These are phyloP conservation scores for Nigrospora osmanthi DNA, from an alignment of 2,329 filamentous ascomycete genomes.

Conservation along the genomic window DNA sequence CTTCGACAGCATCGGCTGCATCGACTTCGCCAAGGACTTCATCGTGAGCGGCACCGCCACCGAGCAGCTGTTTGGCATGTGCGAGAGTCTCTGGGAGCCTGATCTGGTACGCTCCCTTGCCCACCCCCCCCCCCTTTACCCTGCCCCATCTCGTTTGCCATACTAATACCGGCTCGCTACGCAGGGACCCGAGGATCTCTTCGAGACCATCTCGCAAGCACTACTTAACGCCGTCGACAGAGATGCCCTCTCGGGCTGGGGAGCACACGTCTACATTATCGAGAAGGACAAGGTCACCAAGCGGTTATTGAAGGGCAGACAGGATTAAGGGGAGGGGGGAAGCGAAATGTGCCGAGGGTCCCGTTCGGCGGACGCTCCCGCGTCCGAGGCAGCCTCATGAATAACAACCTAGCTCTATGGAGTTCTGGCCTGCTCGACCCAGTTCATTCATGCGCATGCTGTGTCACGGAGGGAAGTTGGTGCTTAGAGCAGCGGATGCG, in stretches of 20 bases:
- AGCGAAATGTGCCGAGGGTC: neutral
- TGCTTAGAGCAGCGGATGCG: no score
- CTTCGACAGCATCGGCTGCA: conserved; percentile 98
- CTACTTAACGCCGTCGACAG: conserved; percentile 93
- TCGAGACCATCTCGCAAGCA: conserved; percentile 96
- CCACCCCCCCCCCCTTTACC: no score
- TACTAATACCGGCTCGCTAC: neutral
- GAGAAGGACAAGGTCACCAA: conserved; percentile 99
- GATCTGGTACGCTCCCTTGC: conserved; percentile 64
- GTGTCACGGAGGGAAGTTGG: no score
- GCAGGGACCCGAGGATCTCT: conserved; percentile 84
- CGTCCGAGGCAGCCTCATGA: no score
- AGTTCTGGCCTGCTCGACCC: no score
- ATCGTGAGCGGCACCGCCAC: conserved; percentile 95
- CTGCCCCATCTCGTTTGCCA: neutral
- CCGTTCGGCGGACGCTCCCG: no score
- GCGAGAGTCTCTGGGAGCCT: conserved; percentile 95
- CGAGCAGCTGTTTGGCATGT: conserved; percentile 98
- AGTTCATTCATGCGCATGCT: no score
- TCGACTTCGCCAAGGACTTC: conserved; percentile 99
- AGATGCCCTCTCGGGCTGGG: conserved; percentile 95
- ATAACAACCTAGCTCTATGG: no score
- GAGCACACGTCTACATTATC: conserved; percentile 97
- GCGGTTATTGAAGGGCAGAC: conserved; percentile 93
- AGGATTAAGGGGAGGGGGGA: conserved; percentile 55